A percentile compares a stretch with the other conserved stretches of the same genome.
These are phyloP conservation scores for Daedaleopsis sinensis DNA, from an alignment of 768 basidiomycete species.

Conservation along the genomic window DNA sequence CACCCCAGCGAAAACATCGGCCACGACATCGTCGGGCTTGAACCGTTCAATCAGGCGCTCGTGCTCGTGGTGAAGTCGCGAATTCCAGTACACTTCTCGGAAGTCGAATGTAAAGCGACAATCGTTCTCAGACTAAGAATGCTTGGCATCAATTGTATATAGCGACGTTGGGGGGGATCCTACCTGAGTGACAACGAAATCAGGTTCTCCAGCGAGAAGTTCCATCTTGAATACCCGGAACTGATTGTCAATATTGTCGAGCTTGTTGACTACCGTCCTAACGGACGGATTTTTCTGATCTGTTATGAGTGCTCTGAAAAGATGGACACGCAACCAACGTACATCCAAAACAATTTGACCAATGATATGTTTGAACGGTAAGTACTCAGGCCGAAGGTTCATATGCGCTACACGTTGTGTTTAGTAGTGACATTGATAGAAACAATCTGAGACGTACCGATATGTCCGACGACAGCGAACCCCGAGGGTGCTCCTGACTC, in stretches of 20 bases:
- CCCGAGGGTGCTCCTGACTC: conserved; percentile 81
- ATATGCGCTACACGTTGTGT: conserved; percentile 69
- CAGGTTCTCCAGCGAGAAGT: conserved; percentile 85
- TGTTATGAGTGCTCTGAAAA: neutral
- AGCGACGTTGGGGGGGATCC: conserved; percentile 29
- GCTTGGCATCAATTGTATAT: neutral
- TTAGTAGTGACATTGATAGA: conserved; percentile 3
- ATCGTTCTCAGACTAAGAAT: conserved; percentile 71
- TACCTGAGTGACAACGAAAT: conserved; percentile 88
- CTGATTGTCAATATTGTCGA: conserved; percentile 79
- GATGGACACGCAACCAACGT: conserved; percentile 31
- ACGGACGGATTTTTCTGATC: conserved; percentile 82
- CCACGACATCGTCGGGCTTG: conserved; percentile 75
- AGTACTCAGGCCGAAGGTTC: conserved; percentile 87
- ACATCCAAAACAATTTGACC: conserved; percentile 93
- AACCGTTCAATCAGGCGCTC: conserved; percentile 79
- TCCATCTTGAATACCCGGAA: conserved; percentile 99
- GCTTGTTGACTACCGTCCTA: conserved; percentile 93
- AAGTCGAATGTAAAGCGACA: conserved; percentile 95
- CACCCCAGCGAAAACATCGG: conserved; percentile 96
- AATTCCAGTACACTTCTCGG: conserved; percentile 97
- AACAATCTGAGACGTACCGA: conserved; percentile 56
- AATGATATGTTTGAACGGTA: conserved; percentile 89
- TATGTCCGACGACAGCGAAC: conserved; percentile 88
- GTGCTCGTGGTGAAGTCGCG: conserved; percentile 90